Percentiles rank a stretch among this genome's conserved stretches.
Conservation (phyloP, 2,329 filamentous ascomycete genomes). For the Laburnicola sp. region DNA sequence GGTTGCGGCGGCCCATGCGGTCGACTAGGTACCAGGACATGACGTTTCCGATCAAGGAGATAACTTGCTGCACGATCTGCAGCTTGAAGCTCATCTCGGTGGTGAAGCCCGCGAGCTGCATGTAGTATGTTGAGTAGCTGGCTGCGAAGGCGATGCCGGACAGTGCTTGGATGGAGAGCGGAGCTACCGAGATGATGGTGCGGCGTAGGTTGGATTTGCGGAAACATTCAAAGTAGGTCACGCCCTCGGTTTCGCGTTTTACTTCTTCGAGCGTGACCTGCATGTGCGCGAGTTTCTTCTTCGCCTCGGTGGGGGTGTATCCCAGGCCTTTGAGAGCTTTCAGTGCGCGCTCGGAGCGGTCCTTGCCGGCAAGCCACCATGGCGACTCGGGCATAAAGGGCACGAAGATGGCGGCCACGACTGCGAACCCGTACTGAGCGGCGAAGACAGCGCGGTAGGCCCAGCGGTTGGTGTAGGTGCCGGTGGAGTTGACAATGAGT, state of each 20-base stretch:
- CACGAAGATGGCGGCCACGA: constrained; percentile 29
- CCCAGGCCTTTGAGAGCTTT: constrained; percentile 26
- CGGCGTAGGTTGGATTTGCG: constrained; percentile 72
- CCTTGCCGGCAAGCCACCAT: constrained; percentile 71
- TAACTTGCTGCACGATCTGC: constrained; percentile 57
- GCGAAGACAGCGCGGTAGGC: constrained; percentile 49
- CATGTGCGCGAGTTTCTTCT: constrained; percentile 26
- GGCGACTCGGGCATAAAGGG: constrained; percentile 50
- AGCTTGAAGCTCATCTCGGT: constrained; percentile 45
- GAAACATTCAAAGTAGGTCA: constrained; percentile 80
- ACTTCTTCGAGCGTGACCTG: constrained; percentile 42
- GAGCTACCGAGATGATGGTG: constrained; percentile 66
- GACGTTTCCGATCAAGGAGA: constrained; percentile 65
- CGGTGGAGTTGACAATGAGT: constrained; percentile 35
- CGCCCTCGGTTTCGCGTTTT: constrained; percentile 54
- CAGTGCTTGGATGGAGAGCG: constrained; percentile 49
- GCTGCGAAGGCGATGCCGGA: constrained; percentile 29
- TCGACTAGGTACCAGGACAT: constrained; percentile 77
- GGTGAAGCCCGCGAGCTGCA: constrained; percentile 47
- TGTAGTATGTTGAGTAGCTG: constrained; percentile 48
- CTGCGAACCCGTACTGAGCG: constrained; percentile 49
- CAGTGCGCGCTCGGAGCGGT: constrained; percentile 61
- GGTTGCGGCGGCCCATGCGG: constrained; percentile 70
- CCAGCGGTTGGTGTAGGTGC: constrained; percentile 46
- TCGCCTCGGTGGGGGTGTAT: constrained; percentile 17